Evolutionary conservation across 306 rosid species (phyloP), one percentile per base, ranked within the genome.

Genomic region (Dalbergia cultrata): DNA sequence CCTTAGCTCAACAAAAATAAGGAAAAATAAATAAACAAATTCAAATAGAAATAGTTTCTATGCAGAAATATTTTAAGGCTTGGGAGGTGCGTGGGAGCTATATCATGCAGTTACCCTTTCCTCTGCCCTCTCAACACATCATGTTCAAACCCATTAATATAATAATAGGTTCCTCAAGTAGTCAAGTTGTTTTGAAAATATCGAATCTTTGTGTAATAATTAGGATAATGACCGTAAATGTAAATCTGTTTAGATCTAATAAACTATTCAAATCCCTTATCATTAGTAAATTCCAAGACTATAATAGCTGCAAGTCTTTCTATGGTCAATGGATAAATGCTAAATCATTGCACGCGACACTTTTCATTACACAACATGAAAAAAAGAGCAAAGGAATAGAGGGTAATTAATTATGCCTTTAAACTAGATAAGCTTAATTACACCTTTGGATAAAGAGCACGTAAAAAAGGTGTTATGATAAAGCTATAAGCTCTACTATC

Each of bases 371-470:
- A 52, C 14, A 11, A 7, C 21, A 75, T 6, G 16, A 34, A 49
- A 62, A 31, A 4, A 33, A 9, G 52, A 44, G 31, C 9, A 62
- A 34, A 31, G 37, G 5, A 35, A 35, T 5, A 19, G 33, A 44
- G 43, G 66, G 18, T 50, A 35, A 76, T 47, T 37, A 37, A 37
- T 37, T 34, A 64, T 64, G 26, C 6, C 44, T n/a, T 52, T 37
- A 21, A 62, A 76, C n/a, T 7, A 66, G 57, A 53, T 77, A 66
- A 18, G 57, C 17, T 37, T 37, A 43, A 76, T 49, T 57, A 33
- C 47, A 26, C 70, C 37, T 65, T 65, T 41, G 43, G 39, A 66
- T 68, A 41, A 16, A 57, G 76, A 78, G 21, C 67, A 21, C 21
- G n/a, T 59, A 26, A 4, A 78, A 41, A 67, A 37, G 31, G 31